A percentile compares a stretch with the other conserved stretches of the same genome.
phyloP scores from a whole-genome alignment of 257 asterid genomes.

The Solanum etuberosum region DNA sequence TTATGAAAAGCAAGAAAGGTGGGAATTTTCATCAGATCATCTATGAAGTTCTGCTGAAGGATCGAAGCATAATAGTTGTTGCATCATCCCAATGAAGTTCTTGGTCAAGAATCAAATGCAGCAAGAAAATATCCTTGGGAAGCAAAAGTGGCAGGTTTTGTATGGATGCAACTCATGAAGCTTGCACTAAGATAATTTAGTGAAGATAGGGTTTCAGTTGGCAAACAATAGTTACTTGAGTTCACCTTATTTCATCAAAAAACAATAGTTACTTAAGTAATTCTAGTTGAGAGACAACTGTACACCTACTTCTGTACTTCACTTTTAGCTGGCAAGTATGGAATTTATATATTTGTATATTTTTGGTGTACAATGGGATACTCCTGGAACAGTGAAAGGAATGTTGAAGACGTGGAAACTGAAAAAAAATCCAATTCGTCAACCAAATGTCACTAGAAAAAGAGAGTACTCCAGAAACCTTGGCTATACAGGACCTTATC shows the following conservation, averaged over 20 bases:
- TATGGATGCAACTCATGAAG: not conserved
- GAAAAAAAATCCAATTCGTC: not conserved
- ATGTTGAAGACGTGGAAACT: not conserved
- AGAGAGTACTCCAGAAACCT: not conserved
- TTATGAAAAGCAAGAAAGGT: not conserved
- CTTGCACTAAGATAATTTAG: not conserved
- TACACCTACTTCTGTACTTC: not conserved
- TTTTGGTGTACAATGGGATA: not conserved
- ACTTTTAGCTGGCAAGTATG: not conserved
- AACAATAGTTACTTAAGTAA: not conserved
- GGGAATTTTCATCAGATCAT: not conserved
- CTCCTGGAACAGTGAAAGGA: not conserved
- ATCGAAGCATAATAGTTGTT: not conserved
- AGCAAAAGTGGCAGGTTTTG: not conserved
- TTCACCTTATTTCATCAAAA: not conserved
- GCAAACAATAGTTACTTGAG: not conserved
- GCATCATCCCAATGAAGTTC: not conserved
- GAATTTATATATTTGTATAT: not conserved
- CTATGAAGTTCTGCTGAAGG: not conserved
- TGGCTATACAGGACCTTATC: not conserved
- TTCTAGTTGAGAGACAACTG: not conserved
- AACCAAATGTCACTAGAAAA: not conserved
- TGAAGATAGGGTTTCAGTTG: not conserved
- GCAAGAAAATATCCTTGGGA: not conserved
- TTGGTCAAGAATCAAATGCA: not conserved